Base-by-base conservation (phyloP, 2,329 filamentous ascomycete species). In the Cladosporium sp. region DNA sequence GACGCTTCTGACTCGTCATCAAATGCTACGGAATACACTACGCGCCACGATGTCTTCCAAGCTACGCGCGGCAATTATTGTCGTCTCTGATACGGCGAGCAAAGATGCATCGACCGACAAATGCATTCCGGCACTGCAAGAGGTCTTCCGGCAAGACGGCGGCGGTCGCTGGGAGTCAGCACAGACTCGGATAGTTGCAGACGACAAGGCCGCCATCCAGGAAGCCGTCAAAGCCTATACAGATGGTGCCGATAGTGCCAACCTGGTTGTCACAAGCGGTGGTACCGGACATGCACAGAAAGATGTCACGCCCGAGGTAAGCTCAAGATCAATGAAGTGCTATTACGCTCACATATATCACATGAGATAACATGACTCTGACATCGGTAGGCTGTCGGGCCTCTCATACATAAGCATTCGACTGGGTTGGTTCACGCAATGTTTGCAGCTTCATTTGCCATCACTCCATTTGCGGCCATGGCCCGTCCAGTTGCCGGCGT, bases 401-500 rank as follows among this genome's bases (percentile, higher is more conserved):
- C 89, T 5, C 79, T 98, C 49, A 83, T 98, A 52, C 89, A 97
- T 73, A 93, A 91, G 75, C 88, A 94, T 77, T 95, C 95, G 0
- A 88, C 93, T 0, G 95, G 95, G 0, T 83, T 99, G 59, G 90
- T 97, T n/a, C 93, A 99, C 79, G 93, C 89, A 69, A 99, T 99
- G 94, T 83, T 99, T 50, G 84, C 93, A 6, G 84, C 91, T 23
- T 98, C 94, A 0, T 81, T 97, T 18, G 82, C 87, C 52, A 88
- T 98, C 37, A 99, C 95, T 2, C 93, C 94, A 56, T 99, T 99
- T 80, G 95, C 95, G 53, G 89, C 97, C 82, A 99, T 99, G 95
- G 91, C 95, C 61, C 87, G 95, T 55, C 95, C 95, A 5, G 91
- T 96, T 14, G 95, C 95, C 26, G 95, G 95, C 3, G 88, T 96